Evolutionary conservation across 176 grass and related monocot species (phyloP).

Genomic region (Triticum aestivum): IWGSC_CS_RefSeq_v2.1 NC_057809.1:76553573-76554072

Average conservation of each 20-base stretch:
- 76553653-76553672: background rate
- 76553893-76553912: conserved; percentile 17
- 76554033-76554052: background rate
- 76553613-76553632: background rate
- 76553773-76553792: background rate
- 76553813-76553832: background rate
- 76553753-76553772: background rate
- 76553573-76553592: too few species aligned
- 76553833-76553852: background rate
- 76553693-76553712: too few species aligned
- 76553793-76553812: background rate
- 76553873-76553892: background rate
- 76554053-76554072: background rate
- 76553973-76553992: background rate
- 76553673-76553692: background rate
- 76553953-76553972: background rate
- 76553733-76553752: background rate
- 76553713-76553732: background rate
- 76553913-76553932: background rate
- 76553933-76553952: background rate
- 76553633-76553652: too few species aligned
- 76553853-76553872: background rate
- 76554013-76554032: background rate
- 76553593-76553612: too few species aligned
- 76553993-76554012: background rate